Percentiles rank a stretch among this genome's conserved stretches.
Evolutionary conservation across 441 rosid species (phyloP).

Genomic region (Corymbia citriodora): DNA sequence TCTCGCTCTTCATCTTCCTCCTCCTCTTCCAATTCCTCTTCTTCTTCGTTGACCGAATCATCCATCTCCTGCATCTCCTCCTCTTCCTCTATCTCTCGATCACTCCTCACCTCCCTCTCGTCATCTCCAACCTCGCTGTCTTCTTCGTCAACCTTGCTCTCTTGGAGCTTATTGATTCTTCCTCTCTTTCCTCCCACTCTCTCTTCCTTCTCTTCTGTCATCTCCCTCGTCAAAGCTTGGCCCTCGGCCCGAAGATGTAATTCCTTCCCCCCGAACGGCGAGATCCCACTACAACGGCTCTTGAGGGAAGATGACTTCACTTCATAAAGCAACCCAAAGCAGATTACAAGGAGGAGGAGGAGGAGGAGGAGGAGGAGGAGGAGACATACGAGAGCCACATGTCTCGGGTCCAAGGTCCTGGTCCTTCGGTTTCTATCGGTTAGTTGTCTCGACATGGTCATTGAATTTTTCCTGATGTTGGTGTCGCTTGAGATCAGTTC

Average conservation of each 20-base stretch:
- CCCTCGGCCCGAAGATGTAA: background rate
- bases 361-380: background rate
- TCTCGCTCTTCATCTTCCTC: background rate
- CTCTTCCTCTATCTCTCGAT: background rate
- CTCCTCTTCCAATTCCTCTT: background rate
- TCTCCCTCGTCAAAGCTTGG: background rate
- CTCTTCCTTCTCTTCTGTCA: background rate
- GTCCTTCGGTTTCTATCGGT: background rate
- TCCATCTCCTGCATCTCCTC: background rate
- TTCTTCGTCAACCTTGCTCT: background rate
- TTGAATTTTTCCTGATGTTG: background rate
- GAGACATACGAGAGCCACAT: background rate
- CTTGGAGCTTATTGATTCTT: background rate
- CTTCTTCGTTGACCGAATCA: background rate
- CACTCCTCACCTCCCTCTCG: background rate
- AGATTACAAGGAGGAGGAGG: background rate
- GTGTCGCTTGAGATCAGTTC: background rate
- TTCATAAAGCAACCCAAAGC: background rate
- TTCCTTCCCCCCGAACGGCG: background rate
- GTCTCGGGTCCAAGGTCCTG: background rate
- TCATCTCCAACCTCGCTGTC: background rate
- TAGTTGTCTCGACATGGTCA: background rate
- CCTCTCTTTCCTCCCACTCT: background rate
- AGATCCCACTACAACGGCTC: background rate
- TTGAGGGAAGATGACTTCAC: background rate